A percentile compares a stretch with the other conserved stretches of the same genome.
Conservation (phyloP, 1,139 yeast species). For the Hemisphaericaspora lyxosophila region DNA sequence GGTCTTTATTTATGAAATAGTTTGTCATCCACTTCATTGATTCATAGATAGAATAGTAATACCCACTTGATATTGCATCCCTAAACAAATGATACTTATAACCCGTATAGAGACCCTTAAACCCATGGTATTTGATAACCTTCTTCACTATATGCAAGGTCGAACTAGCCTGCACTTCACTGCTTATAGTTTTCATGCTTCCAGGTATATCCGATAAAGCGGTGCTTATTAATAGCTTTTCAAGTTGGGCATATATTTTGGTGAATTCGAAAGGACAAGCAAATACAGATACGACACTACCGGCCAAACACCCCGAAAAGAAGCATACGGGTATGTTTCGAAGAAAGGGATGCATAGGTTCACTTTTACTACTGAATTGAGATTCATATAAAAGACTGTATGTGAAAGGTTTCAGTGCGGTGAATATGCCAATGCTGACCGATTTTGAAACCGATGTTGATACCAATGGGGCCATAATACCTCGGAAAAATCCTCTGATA, state of each 20-base stretch:
- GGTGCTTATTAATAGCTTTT: conserved; percentile 42
- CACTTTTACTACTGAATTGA: conserved; percentile 11
- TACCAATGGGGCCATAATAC: conserved; percentile 68
- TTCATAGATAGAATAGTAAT: conserved; percentile 76
- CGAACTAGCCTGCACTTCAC: conserved; percentile 17
- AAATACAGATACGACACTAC: conserved; percentile 61
- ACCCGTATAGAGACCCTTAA: conserved; percentile 70
- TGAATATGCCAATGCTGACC: conserved; percentile 64
- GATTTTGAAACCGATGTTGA: conserved; percentile 68
- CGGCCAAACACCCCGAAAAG: conserved; percentile 65
- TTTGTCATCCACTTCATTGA: conserved; percentile 55
- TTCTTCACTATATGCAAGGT: conserved; percentile 45
- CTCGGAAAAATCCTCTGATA: conserved; percentile 69
- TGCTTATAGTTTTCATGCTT: conserved; percentile 14
- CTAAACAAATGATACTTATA: conserved; percentile 63
- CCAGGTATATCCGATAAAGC: conserved; percentile 18
- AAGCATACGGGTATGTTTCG: conserved; percentile 67
- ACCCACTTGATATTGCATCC: conserved; percentile 70
- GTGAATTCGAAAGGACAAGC: conserved; percentile 89
- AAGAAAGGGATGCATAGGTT: conserved; percentile 37
- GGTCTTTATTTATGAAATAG: conserved; percentile 30
- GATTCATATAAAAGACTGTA: conserved; percentile 29
- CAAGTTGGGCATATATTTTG: conserved; percentile 76
- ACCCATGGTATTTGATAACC: conserved; percentile 58
- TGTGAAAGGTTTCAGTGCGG: conserved; percentile 53